Evolutionary conservation across 1,139 yeast species (phyloP).

Genomic region (Yamadazyma aaseri): DNA sequence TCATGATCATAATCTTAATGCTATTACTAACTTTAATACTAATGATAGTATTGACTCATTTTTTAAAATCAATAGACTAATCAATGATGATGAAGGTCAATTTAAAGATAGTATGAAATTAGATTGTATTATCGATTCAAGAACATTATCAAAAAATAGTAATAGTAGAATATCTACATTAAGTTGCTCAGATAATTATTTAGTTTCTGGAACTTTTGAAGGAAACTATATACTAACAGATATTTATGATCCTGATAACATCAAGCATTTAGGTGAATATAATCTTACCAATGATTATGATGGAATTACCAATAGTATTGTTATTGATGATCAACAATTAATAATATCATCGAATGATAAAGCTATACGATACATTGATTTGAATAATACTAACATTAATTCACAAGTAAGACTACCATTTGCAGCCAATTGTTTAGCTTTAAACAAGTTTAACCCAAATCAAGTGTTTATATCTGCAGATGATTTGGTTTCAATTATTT

Average conservation of each 20-base stretch:
- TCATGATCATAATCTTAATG: constrained; percentile 32
- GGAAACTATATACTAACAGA: constrained; percentile 49
- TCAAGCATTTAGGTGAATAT: constrained; percentile 32
- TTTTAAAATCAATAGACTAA: constrained; percentile 37
- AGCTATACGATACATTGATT: constrained; percentile 40
- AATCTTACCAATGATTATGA: constrained; percentile 43
- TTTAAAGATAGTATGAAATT: constrained; percentile 27
- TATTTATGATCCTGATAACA: constrained; percentile 24
- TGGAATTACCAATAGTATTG: constrained; percentile 57
- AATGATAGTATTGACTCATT: constrained; percentile 30
- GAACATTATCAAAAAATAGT: constrained; percentile 27
- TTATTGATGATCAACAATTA: constrained; percentile 30
- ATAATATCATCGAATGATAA: constrained; percentile 52
- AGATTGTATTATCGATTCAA: constrained; percentile 41
- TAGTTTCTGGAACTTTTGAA: constrained; percentile 56
- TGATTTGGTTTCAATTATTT: constrained; percentile 36
- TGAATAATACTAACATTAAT: constrained; percentile 18
- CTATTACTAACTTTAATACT: constrained; percentile 18
- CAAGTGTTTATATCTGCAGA: constrained; percentile 55
- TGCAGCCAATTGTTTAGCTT: constrained; percentile 53
- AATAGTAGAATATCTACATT: constrained; percentile 50
- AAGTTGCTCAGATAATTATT: constrained; percentile 39
- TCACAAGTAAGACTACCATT: constrained; percentile 30
- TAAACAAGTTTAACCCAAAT: constrained; percentile 32
- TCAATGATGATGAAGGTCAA: constrained; percentile 18